Evolutionary conservation across 257 asterid species (phyloP), one percentile per base, ranked within the genome.

Genomic region (Solanum peruvianum): DNA sequence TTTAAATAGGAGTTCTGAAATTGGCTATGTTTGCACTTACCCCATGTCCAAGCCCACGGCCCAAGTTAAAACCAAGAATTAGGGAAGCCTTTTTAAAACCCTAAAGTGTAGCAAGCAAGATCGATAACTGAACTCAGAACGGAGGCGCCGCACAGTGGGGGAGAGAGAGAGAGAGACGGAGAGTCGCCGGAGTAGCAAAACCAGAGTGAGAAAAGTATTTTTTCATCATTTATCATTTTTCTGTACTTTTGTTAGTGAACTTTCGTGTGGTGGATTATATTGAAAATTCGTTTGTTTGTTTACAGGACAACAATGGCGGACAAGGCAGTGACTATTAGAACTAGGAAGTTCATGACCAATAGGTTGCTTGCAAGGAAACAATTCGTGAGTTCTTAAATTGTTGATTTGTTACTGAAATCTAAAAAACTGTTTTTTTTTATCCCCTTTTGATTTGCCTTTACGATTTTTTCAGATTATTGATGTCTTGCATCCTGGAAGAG

Each of bases 291-390:
- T 27, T 80, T 4, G 29, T 11, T 29, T 29, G 42, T 27, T 7
- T 80, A 47, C 7, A 80, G 84, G 69, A 31, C 14, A 47, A 80
- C 89, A 88, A 96, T 96, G 99, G 96, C 99, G 94, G 99, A 96
- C 90, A 96, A 94, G 93, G 98, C 95, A 42, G 98, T 96, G 33
- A 96, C 99, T 6, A 94, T 96, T 87, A 87, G 99, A 84, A 95
- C 98, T 3, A 91, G 98, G 93, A 96, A 96, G 92, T 95, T 96
- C 87, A 95, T 96, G 99, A 95, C 99, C 2, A 95, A 96, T 64
- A 94, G 98, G 86, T 95, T 96, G 11, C 98, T 95, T 44, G 92
- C 99, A 33, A 91, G 99, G 92, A 96, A 96, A 72, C 98, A 96
- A 91, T 95, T 96, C 87, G 98, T 96, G 83, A 67, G 96, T 87